These are phyloP conservation scores for Peronospora destructor DNA, from an alignment of 352 stramenopile species.

Conservation along the genomic window DNA sequence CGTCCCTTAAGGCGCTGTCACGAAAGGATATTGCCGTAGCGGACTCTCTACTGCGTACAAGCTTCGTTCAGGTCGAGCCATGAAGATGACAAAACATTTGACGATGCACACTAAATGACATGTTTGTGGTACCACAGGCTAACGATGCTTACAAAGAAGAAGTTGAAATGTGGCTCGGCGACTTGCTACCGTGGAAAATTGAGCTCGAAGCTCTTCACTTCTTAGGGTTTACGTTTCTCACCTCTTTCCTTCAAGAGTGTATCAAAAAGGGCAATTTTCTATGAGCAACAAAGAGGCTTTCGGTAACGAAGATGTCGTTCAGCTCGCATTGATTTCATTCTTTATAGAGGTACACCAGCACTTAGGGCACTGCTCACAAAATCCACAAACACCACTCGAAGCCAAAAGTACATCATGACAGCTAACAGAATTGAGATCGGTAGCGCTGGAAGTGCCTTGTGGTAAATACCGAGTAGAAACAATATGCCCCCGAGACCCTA, in stretches of 20 bases:
- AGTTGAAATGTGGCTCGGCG: conserved; percentile 44
- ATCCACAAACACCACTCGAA: conserved; percentile 61
- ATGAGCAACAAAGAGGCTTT: conserved; percentile 7
- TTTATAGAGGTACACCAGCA: conserved; percentile 29
- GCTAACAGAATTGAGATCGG: conserved; percentile 90
- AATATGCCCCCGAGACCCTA: conserved; percentile 91
- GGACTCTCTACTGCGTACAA: conserved; percentile 34
- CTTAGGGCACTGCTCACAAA: conserved; percentile 45
- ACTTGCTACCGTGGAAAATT: conserved; percentile 56
- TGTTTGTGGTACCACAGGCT: conserved; percentile 25
- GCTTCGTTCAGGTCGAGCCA: conserved; percentile 54
- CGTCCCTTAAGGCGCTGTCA: conserved; percentile 52
- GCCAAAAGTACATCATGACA: conserved; percentile 78
- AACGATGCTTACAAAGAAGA: conserved; percentile 47
- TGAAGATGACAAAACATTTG: not conserved
- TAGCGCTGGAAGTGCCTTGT: conserved; percentile 93
- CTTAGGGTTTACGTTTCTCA: conserved; percentile 69
- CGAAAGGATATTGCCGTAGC: conserved; percentile 45
- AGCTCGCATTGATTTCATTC: conserved; percentile 9
- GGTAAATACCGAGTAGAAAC: conserved; percentile 92
- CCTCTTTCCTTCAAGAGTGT: conserved; percentile 42
- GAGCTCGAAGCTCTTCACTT: conserved; percentile 77
- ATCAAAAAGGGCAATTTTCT: conserved; percentile 41
- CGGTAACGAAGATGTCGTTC: conserved; percentile 12
- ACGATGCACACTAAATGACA: conserved; percentile 5